These are phyloP conservation scores for Ophiostoma montium DNA, from an alignment of 2,329 filamentous ascomycete genomes.

Conservation along the genomic window DNA sequence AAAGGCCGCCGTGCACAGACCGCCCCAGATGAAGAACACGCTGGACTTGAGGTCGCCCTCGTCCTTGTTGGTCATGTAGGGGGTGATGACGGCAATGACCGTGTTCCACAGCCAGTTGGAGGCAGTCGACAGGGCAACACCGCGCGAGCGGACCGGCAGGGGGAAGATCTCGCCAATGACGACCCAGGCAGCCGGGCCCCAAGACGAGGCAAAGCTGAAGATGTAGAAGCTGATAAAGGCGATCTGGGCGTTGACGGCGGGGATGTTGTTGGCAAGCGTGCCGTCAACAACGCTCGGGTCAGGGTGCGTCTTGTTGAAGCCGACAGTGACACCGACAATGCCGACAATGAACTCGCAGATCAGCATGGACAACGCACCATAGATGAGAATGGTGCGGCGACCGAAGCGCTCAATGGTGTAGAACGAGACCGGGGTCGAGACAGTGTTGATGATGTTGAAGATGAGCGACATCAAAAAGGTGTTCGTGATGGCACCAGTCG, in stretches of 20 bases:
- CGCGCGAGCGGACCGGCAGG: slow-evolving; percentile 74
- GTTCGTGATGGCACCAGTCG: slow-evolving; percentile 61
- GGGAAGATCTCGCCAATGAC: slow-evolving; percentile 87
- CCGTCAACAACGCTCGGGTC: slow-evolving; percentile 27
- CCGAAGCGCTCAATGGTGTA: slow-evolving; percentile 72
- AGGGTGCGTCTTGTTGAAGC: slow-evolving; percentile 34
- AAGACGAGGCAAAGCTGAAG: slow-evolving; percentile 82
- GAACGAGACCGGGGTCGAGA: slow-evolving; percentile 76
- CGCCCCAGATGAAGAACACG: slow-evolving; percentile 66
- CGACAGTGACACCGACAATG: slow-evolving; percentile 54
- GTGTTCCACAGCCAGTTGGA: slow-evolving; percentile 85
- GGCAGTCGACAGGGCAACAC: slow-evolving; percentile 74
- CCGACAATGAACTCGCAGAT: slow-evolving; percentile 78
- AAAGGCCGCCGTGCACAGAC: slow-evolving; percentile 44
- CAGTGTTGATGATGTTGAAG: slow-evolving; percentile 79
- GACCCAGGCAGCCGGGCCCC: slow-evolving; percentile 70
- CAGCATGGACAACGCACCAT: slow-evolving; percentile 69
- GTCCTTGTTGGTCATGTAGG: slow-evolving; percentile 49
- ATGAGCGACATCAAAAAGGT: slow-evolving; percentile 73
- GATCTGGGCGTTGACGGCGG: slow-evolving; percentile 56
- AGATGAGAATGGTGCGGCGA: slow-evolving; percentile 66
- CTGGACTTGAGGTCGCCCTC: slow-evolving; percentile 40
- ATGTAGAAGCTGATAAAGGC: slow-evolving; percentile 87
- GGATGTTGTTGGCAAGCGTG: slow-evolving; percentile 35
- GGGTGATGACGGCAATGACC: slow-evolving; percentile 32